Conservation (phyloP, 1,284 basidiomycete genomes). For the Marasmius oreades region DNA sequence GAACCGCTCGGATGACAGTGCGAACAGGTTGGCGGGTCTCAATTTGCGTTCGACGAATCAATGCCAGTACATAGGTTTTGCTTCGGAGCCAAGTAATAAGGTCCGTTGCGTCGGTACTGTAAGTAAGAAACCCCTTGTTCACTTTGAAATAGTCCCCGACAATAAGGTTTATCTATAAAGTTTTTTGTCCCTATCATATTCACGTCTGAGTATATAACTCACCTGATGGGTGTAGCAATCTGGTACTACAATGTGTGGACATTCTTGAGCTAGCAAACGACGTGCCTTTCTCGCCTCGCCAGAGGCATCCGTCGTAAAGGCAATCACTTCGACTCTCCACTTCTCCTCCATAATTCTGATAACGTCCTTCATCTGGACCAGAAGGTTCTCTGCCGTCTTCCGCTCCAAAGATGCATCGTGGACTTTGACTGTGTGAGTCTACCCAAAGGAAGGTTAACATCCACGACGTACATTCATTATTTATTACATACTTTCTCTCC, state of each 20-base stretch:
- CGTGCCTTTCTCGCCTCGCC: conserved; percentile 32
- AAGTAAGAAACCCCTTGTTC: conserved; percentile 16
- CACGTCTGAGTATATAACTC: conserved; percentile 5
- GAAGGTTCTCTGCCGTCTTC: conserved; percentile 29
- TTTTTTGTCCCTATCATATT: background rate
- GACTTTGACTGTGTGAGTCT: conserved; percentile 28
- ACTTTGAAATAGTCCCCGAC: conserved; percentile 35
- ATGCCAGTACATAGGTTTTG: conserved; percentile 23
- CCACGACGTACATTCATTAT: background rate
- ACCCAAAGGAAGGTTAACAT: conserved; percentile 1
- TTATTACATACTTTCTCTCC: conserved; percentile 4
- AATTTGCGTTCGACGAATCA: conserved; percentile 17
- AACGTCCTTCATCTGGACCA: conserved; percentile 21
- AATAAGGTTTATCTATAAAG: conserved; percentile 34
- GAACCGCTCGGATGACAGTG: conserved; percentile 21
- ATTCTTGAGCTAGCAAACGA: conserved; percentile 16
- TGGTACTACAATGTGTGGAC: conserved; percentile 24
- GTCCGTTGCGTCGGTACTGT: conserved; percentile 19
- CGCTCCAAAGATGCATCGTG: conserved; percentile 25
- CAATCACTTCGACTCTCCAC: conserved; percentile 26
- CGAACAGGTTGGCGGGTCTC: background rate
- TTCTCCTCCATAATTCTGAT: conserved; percentile 17
- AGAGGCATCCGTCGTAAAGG: conserved; percentile 32
- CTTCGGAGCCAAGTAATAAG: conserved; percentile 26
- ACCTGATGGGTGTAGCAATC: conserved; percentile 41